Evolutionary conservation across 1,139 yeast species (phyloP), one percentile per base, ranked within the genome.

Genomic region (Pneumocystis oryctolagi): DNA sequence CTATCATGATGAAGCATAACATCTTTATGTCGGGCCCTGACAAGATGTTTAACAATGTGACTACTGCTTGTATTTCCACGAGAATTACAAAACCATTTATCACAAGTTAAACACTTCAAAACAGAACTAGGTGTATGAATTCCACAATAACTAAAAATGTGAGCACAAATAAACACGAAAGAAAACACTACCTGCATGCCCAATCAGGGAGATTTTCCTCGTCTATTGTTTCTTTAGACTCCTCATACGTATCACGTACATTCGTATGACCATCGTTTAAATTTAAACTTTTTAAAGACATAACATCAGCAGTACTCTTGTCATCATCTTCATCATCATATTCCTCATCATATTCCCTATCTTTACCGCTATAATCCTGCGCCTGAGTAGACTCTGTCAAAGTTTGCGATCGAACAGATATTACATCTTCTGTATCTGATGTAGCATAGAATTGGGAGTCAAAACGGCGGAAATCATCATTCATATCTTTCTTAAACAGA

Each of bases 31-130:
- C 86, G 83, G 1, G 96, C 81, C 69, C 87, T 76, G 42, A 89
- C 95, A 72, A 89, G 76, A 73, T 90, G 97, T 20, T 89, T 87
- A 18, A 90, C 84, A 39, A 90, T 87, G 72, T 90, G 97, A 1
- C 96, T 86, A 25, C 90, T 83, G 9, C 81, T 75, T 9, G 83
- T 77, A 59, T 78, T 77, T 35, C 82, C 78, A 65, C 83, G 82
- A n/a, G 87, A 80, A 72, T 90, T 90, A 75, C 97, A 90, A 72
- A 90, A 90, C 97, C 97, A 90, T 72, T 84, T 85, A 70, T 82
- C 75, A 74, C 97, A 89, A 4, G 81, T 78, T 65, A 82, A 81
- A 75, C 97, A 90, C 69, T 85, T 83, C 58, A 87, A 86, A 28
- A 89, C 86, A 61, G 85, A 79, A 9, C 82, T 74, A 0, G 89